These are phyloP conservation scores for Citrullus mucosospermus DNA, from an alignment of 306 rosid genomes.

Conservation along the genomic window DNA sequence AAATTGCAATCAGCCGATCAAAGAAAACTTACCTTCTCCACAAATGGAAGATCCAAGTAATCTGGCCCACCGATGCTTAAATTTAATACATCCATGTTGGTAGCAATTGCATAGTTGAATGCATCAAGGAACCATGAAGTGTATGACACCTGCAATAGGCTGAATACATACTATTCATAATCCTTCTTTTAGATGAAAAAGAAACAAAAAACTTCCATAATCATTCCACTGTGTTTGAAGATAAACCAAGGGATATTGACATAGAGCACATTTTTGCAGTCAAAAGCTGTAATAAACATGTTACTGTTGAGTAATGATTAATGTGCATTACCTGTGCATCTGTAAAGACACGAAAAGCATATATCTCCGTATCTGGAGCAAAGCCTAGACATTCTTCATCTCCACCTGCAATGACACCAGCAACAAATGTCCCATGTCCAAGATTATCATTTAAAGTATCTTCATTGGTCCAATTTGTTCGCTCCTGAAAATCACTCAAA, in stretches of 20 bases:
- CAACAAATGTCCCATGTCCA: constrained; percentile 97
- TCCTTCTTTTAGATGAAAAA: constrained; percentile 12
- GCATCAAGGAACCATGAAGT: constrained; percentile 99
- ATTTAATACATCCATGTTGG: constrained; percentile 87
- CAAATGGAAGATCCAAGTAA: constrained; percentile 95
- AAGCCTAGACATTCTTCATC: constrained; percentile 87
- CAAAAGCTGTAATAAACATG: neutral
- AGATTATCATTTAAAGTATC: constrained; percentile 89
- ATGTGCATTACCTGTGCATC: constrained; percentile 95
- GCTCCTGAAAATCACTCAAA: constrained; percentile 49
- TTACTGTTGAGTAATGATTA: constrained; percentile 9
- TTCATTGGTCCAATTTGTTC: constrained; percentile 97
- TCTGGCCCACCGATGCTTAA: constrained; percentile 99
- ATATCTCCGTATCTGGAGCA: constrained; percentile 96
- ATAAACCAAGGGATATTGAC: neutral
- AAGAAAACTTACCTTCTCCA: constrained; percentile 58
- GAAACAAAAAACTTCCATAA: constrained; percentile 15
- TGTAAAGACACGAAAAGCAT: constrained; percentile 97
- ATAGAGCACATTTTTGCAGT: neutral
- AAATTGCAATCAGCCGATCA: neutral
- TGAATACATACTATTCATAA: constrained; percentile 74
- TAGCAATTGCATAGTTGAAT: constrained; percentile 94
- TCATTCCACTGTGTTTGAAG: neutral
- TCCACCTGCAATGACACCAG: constrained; percentile 88
- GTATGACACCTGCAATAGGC: constrained; percentile 96